Evolutionary conservation across 2,329 filamentous ascomycete species (phyloP).

Genomic region (Aspergillus sp.): DNA sequence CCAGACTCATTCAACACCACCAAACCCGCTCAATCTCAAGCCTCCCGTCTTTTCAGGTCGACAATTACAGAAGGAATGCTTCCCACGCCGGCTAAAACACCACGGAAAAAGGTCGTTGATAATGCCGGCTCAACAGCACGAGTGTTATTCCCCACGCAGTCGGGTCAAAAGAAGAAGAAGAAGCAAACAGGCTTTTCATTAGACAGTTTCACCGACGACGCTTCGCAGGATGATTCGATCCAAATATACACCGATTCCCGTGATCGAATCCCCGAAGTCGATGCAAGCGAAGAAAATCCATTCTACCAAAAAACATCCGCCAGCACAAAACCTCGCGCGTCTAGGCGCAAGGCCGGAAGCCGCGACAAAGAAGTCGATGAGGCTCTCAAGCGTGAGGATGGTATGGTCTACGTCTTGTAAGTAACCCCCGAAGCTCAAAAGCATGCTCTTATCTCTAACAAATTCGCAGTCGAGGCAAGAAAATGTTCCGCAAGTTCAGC

Average conservation of each 20-base stretch:
- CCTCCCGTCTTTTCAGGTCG: slow-evolving; percentile 25
- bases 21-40: slow-evolving; percentile 21
- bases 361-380: slow-evolving; percentile 49
- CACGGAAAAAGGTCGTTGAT: slow-evolving; percentile 52
- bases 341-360: slow-evolving; percentile 32
- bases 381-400: slow-evolving; percentile 53
- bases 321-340: slow-evolving; percentile 30
- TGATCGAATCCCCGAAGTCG: slow-evolving; percentile 57
- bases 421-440: slow-evolving; percentile 29
- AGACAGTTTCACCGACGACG: slow-evolving; percentile 42
- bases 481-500: slow-evolving; percentile 58
- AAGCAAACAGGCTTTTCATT: slow-evolving; percentile 47
- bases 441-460: slow-evolving; percentile 24
- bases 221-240: slow-evolving; percentile 40
- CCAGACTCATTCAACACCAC: slow-evolving; percentile 24
- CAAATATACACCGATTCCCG: slow-evolving; percentile 64
- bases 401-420: slow-evolving; percentile 63
- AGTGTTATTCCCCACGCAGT: slow-evolving; percentile 50
- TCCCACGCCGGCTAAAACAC: slow-evolving; percentile 63
- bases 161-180: slow-evolving; percentile 47
- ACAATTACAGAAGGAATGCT: slow-evolving; percentile 49
- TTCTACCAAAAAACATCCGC: slow-evolving; percentile 47
- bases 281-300: slow-evolving; percentile 55
- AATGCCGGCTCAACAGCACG: slow-evolving; percentile 52
- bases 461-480: slow-evolving; percentile 57